These are phyloP conservation scores for Pezicula rhizophila DNA, from an alignment of 2,329 filamentous ascomycete genomes.

Conservation along the genomic window DNA sequence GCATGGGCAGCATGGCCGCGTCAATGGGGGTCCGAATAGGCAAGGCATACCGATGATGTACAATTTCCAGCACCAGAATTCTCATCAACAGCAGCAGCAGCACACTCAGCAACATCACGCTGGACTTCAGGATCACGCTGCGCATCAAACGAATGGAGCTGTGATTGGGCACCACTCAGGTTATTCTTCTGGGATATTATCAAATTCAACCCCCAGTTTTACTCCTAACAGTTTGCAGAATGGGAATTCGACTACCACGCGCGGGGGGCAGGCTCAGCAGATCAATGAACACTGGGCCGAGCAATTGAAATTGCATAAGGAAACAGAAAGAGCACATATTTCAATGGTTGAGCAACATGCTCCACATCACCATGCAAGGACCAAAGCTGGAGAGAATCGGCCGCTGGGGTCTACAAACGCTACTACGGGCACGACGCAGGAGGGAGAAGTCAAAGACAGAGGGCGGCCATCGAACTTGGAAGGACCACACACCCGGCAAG, in stretches of 20 bases:
- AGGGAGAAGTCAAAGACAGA: constrained; percentile 51
- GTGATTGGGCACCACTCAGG: constrained; percentile 54
- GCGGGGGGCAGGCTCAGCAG: constrained; percentile 45
- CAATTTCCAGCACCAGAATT: constrained; percentile 57
- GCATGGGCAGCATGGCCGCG: constrained; percentile 67
- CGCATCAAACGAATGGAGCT: constrained; percentile 47
- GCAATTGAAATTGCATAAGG: constrained; percentile 75
- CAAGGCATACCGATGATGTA: constrained; percentile 61
- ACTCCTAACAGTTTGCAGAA: constrained; percentile 49
- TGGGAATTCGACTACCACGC: constrained; percentile 43
- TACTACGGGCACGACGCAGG: constrained; percentile 30
- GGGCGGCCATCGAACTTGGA: constrained; percentile 58
- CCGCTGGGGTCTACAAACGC: constrained; percentile 41
- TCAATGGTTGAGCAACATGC: constrained; percentile 64
- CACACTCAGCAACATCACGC: constrained; percentile 60
- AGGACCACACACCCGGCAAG: constrained; percentile 62
- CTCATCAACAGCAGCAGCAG: constrained; percentile 47
- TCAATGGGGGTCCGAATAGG: constrained; percentile 64
- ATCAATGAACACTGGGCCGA: constrained; percentile 75
- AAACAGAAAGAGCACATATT: constrained; percentile 65
- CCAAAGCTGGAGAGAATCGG: constrained; percentile 65
- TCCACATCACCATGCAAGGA: constrained; percentile 65
- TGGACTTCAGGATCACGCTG: constrained; percentile 49
- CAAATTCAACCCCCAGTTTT: constrained; percentile 55
- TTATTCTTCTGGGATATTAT: constrained; percentile 57